Base-by-base conservation (phyloP, 2,329 filamentous ascomycete species). In the Colletotrichum sidae region DNA sequence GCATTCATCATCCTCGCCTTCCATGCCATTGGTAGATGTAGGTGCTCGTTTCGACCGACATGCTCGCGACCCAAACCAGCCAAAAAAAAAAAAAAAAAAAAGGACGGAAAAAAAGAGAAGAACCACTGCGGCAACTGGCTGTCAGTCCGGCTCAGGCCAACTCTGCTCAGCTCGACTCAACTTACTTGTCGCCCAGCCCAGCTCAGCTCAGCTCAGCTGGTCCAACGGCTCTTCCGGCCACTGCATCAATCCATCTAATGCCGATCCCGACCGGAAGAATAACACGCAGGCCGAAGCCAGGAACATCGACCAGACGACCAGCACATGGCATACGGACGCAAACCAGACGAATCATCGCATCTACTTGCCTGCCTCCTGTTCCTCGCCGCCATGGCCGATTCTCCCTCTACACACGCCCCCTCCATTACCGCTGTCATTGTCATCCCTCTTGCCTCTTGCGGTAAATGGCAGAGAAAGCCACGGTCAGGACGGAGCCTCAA, bases 281-380 rank as follows among this genome's bases (percentile, higher is more conserved):
- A 47, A 42, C 35, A 13, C 39, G 9, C 47, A 52, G 34, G 25
- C 45, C 34, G 57, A 37, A 61, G 25, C 51, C 46, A 51, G 13
- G 55, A 55, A 49, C 45, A 42, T 47, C 38, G 45, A 65, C 56
- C 58, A 47, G 62, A 65, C 41, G 62, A 46, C 57, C 34, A 56
- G 41, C 62, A 52, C 62, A 62, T 62, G 62, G 57, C 57, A 65
- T 4, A 5, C 25, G 25, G 12, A 11, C 52, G 41, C 9, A 38
- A 42, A 55, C 62, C 57, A 62, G 61, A 61, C 61, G 61, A 65
- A 65, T 65, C 58, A 55, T 60, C 61, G 25, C 25, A 25, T 25
- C 25, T 25, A 25, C 25, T 25, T 25, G 25, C 25, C 25, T 25
- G 1, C 25, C 25, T 25, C 42, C 42, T 15, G 42, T 44, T 13